These are phyloP conservation scores for Populus pruinosa DNA, from an alignment of 345 rosid genomes.

Conservation along the genomic window DNA sequence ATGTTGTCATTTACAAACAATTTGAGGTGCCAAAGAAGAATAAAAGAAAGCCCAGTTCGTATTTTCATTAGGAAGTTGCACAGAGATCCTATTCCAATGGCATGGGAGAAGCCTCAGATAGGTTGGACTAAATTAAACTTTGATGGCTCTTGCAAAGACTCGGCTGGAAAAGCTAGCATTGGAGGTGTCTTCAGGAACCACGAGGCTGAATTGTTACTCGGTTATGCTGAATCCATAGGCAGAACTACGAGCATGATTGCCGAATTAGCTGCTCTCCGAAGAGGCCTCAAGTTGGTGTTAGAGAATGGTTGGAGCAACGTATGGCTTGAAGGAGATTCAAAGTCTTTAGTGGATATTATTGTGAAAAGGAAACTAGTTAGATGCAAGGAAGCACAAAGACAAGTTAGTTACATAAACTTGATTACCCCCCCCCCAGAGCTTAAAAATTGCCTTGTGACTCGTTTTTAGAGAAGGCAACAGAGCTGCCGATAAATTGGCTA, in stretches of 20 bases:
- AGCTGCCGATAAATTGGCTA: slow-evolving; percentile 68
- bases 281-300: slow-evolving; percentile 70
- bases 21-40: slow-evolving; percentile 29
- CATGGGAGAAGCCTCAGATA: slow-evolving; percentile 62
- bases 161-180: slow-evolving; percentile 57
- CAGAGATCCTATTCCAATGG: slow-evolving; percentile 50
- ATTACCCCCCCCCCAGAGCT: slow-evolving; percentile 34
- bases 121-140: slow-evolving; percentile 86
- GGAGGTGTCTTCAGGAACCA: slow-evolving; percentile 83
- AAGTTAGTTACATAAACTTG: slow-evolving; percentile 40
- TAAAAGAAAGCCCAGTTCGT: slow-evolving; percentile 25
- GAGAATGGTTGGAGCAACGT: slow-evolving; percentile 67
- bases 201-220: slow-evolving; percentile 69
- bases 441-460: slow-evolving; percentile 48
- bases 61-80: slow-evolving; percentile 43
- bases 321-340: slow-evolving; percentile 89
- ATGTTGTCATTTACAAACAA: slow-evolving; percentile 38
- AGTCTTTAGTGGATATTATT: slow-evolving; percentile 53
- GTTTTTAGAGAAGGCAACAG: slow-evolving; percentile 71
- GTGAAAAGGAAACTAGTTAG: slow-evolving; percentile 43
- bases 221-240: slow-evolving; percentile 76
- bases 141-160: slow-evolving; percentile 63
- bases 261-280: slow-evolving; percentile 60
- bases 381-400: slow-evolving; percentile 41
- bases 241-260: slow-evolving; percentile 62